Evolutionary conservation across 495 filamentous ascomycete genomes (phyloP), one percentile per base, ranked within the genome.

Genomic region (Podospora pseudoanserina): DNA sequence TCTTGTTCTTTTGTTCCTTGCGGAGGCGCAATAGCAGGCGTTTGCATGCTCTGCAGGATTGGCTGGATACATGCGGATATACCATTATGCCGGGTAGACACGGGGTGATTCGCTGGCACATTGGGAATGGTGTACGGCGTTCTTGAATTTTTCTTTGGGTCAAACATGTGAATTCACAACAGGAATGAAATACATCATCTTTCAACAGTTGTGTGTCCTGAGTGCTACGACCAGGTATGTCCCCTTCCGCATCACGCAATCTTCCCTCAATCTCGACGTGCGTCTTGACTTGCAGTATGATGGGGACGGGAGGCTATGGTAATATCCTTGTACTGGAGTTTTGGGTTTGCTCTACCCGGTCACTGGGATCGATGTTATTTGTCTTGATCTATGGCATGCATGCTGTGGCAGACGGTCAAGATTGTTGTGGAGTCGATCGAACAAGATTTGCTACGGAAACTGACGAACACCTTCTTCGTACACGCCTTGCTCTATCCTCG

Each of bases 21-120:
- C 23, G 39, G 2, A 49, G 39, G 39, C 39, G 39, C 13, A 49
- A 11, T 3, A 49, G 39, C 6, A 13, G 15, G 2, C 9, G 39
- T 11, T 16, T 49, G 39, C 39, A 9, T 49, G 39, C 9, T 11
- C 39, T 49, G 13, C 39, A 16, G 60, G 19, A 60, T 65, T 61
- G n/a, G 32, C 56, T 65, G 67, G 67, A 61, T 68, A 61, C 39
- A 65, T 26, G 63, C 39, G 39, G 39, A 49, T 49, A 49, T 49
- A 49, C 39, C 39, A 20, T 27, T 39, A 65, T 44, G 26, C 15
- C 30, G 61, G 66, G 55, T 58, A 32, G 18, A 32, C n/a, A 58
- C 11, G 34, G 26, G 55, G 13, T 49, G 39, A 49, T 11, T 49
- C 39, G 39, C 39, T 49, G 13, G 18, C 39, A 13, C 39, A 49